Evolutionary conservation across 2,329 filamentous ascomycete species (phyloP).

Genomic region (Botryotinia calthae): DNA sequence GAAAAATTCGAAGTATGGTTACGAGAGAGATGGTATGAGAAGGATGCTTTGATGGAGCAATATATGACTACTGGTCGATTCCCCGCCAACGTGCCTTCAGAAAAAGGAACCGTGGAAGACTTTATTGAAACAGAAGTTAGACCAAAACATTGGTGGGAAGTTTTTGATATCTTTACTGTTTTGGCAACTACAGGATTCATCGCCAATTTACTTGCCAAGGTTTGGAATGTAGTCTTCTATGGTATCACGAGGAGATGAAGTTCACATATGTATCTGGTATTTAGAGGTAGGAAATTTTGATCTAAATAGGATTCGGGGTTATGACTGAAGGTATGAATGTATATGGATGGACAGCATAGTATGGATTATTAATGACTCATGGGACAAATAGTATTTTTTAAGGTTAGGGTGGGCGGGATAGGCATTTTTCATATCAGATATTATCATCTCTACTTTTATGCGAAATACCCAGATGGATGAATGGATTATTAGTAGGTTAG

Average conservation of each 20-base stretch:
- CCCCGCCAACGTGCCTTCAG: slow-evolving; percentile 46
- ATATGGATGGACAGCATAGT: slow-evolving; percentile 10
- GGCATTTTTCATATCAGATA: slow-evolving; percentile 13
- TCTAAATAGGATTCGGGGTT: neutral
- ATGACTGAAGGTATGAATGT: slow-evolving; percentile 2
- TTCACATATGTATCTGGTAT: neutral
- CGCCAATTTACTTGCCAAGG: slow-evolving; percentile 30
- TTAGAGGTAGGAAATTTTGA: neutral
- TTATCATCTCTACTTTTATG: slow-evolving; percentile 14
- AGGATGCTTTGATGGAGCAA: slow-evolving; percentile 83
- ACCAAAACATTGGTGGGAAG: slow-evolving; percentile 36
- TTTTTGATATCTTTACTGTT: slow-evolving; percentile 37
- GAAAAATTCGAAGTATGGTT: slow-evolving; percentile 83
- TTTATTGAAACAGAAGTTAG: slow-evolving; percentile 40
- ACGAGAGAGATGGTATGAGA: slow-evolving; percentile 83
- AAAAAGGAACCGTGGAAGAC: slow-evolving; percentile 25
- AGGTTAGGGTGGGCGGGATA: neutral
- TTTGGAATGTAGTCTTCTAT: slow-evolving; percentile 26
- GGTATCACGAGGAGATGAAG: neutral
- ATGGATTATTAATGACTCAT: slow-evolving; percentile 16
- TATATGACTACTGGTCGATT: slow-evolving; percentile 77
- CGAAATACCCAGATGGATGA: slow-evolving; percentile 12
- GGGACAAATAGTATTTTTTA: neutral
- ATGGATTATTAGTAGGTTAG: neutral
- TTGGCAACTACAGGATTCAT: slow-evolving; percentile 34